Base-by-base conservation (phyloP, 306 rosid species). In the Cotoneaster glaucophyllus region DNA sequence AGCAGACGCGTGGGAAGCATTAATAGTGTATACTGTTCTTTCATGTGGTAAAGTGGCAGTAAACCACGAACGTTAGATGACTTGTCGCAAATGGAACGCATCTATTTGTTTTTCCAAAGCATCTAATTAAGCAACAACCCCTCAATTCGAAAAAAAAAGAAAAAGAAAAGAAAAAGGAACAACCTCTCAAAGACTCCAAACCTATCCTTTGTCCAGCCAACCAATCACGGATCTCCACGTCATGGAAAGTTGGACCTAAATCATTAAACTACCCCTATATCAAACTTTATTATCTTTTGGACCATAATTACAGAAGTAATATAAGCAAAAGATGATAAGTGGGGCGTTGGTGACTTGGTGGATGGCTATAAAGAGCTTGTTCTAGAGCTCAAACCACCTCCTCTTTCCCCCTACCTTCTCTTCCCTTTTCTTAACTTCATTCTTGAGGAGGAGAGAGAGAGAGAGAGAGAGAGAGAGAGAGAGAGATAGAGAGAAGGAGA, bases 211-310 rank as follows among this genome's bases (percentile, higher is more conserved):
- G 77, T 67, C 70, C 66, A 68, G 12, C 64, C 34, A 24, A 10
- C 88, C 86, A 80, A 74, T 79, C 75, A 21, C 64, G 61, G 12
- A 75, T 34, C 77, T 15, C 80, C 93, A 88, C 87, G 8, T 85
- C 73, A 59, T 19, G 10, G 2, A 64, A 17, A 18, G 4, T 64
- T 29, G 56, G 81, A 71, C 58, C 2, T 4, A 63, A 75, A 75
- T 83, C 39, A 73, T 83, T 29, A 76, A 79, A 67, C 19, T 72
- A 56, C 28, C 81, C 76, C 63, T 24, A 1, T 7, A 11, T 45
- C 29, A 22, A 21, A 50, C 43, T 24, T 13, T 54, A 24, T 44
- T 58, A 19, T 12, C 6, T 61, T 61, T 61, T 59, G 26, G 37
- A 58, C 41, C 14, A 4, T 74, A 67, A 21, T 12, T 11, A 67